Evolutionary conservation across 257 asterid genomes (phyloP).

Genomic region (Eucommia ulmoides): DNA sequence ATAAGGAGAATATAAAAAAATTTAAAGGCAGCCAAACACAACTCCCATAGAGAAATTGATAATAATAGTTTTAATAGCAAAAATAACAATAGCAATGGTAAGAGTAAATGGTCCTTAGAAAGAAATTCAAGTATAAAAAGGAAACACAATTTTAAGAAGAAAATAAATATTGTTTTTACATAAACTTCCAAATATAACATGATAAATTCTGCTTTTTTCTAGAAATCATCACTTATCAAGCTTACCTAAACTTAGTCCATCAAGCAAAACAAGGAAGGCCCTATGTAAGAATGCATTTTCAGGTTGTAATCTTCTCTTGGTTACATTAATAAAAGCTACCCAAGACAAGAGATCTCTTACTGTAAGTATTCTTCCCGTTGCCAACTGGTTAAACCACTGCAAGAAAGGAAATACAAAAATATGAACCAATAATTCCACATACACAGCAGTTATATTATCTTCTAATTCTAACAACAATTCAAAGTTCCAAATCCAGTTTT

Average conservation of each 20-base stretch:
- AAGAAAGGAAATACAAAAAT: conserved; percentile 13
- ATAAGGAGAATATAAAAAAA: no score
- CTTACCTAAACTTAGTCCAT: conserved; percentile 76
- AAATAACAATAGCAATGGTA: conserved; percentile 3
- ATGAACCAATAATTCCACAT: background rate
- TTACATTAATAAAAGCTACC: conserved; percentile 65
- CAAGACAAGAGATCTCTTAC: conserved; percentile 92
- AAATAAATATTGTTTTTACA: no score
- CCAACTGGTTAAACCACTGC: conserved; percentile 87
- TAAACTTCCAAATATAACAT: no score
- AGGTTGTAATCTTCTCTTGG: conserved; percentile 38
- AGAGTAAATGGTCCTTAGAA: background rate
- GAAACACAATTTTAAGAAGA: no score
- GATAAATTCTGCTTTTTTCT: no score
- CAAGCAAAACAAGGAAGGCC: conserved; percentile 72
- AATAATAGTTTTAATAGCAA: background rate
- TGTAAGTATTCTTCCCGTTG: conserved; percentile 75
- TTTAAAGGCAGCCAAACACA: background rate
- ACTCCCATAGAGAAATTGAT: background rate
- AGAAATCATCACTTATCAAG: no score
- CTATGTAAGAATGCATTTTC: conserved; percentile 78
- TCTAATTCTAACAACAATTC: no score
- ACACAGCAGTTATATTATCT: no score
- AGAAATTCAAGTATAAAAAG: no score
- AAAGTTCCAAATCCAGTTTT: no score